These are phyloP conservation scores for Pseudonitzschia pungens DNA, from an alignment of 108 stramenopile genomes.

Conservation along the genomic window DNA sequence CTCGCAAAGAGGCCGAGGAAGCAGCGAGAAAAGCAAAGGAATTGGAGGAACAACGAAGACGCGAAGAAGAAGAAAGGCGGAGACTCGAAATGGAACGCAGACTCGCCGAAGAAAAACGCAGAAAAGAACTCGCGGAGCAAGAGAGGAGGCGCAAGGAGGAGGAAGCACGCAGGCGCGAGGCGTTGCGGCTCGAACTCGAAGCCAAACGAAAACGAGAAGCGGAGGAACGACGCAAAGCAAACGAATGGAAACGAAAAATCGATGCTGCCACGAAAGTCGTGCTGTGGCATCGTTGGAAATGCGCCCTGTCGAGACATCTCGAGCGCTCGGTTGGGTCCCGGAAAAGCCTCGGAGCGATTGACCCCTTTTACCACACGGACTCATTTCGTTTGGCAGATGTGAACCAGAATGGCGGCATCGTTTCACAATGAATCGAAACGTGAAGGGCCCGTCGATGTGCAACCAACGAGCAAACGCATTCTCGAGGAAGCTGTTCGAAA, in stretches of 20 bases:
- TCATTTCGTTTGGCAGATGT: conserved; percentile 5
- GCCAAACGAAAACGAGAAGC: conserved; percentile 22
- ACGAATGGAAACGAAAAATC: conserved; percentile 32
- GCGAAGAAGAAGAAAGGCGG: conserved; percentile 14
- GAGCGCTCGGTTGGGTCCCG: conserved; percentile 17
- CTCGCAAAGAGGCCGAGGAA: conserved; percentile 27
- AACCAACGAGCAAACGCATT: conserved; percentile 2
- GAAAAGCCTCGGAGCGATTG: conserved; percentile 17
- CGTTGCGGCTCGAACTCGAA: conserved; percentile 19
- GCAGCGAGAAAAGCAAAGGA: conserved; percentile 25
- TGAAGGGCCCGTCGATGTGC: neutral
- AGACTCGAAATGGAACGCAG: conserved; percentile 17
- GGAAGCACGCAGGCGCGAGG: conserved; percentile 23
- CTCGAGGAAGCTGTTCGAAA: neutral
- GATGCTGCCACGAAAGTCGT: conserved; percentile 27
- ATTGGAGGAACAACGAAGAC: conserved; percentile 12
- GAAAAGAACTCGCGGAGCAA: conserved; percentile 17
- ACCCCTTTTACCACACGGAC: conserved; percentile 15
- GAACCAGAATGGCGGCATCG: neutral
- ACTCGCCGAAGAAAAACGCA: neutral
- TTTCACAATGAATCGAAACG: neutral
- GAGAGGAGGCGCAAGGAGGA: conserved; percentile 13
- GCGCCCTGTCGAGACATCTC: conserved; percentile 18
- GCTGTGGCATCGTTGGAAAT: conserved; percentile 31
- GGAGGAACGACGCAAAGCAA: conserved; percentile 22